These are phyloP conservation scores for Schizothecium vesticola DNA, from an alignment of 495 filamentous ascomycete genomes.

Conservation along the genomic window DNA sequence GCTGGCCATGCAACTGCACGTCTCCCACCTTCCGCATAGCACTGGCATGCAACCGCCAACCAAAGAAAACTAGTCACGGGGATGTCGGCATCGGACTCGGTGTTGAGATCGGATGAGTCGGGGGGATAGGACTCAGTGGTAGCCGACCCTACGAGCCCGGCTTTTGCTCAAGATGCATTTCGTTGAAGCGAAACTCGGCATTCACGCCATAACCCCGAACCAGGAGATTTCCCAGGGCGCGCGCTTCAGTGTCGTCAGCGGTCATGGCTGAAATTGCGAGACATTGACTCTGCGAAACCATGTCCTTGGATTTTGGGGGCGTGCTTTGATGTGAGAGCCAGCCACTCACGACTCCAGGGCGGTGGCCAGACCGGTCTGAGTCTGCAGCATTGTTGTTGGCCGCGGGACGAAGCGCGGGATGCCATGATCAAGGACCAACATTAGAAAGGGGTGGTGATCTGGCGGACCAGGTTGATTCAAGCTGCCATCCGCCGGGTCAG, in stretches of 20 bases:
- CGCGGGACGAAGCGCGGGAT: not conserved
- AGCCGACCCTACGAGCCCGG: not conserved
- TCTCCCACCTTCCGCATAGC: not conserved
- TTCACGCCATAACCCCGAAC: not conserved
- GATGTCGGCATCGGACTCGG: not conserved
- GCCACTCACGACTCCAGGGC: not conserved
- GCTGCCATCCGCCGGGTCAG: not conserved
- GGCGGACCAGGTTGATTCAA: not conserved
- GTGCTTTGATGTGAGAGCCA: not conserved
- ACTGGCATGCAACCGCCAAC: not conserved
- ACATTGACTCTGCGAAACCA: not conserved
- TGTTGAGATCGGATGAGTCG: not conserved
- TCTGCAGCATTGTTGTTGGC: not conserved
- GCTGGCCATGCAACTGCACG: constrained; percentile 2
- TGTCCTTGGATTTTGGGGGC: not conserved
- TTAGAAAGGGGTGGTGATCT: not conserved
- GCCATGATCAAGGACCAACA: not conserved
- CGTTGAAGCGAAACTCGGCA: not conserved
- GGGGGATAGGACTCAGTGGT: not conserved
- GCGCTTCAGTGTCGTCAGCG: not conserved
- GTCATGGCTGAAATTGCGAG: not conserved
- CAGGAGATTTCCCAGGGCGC: too few species aligned
- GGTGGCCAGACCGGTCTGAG: not conserved
- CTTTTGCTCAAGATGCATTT: not conserved
- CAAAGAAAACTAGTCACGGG: not conserved